Conservation (phyloP, 2,329 filamentous ascomycete species). For the Niveomyces coronatus region DNA sequence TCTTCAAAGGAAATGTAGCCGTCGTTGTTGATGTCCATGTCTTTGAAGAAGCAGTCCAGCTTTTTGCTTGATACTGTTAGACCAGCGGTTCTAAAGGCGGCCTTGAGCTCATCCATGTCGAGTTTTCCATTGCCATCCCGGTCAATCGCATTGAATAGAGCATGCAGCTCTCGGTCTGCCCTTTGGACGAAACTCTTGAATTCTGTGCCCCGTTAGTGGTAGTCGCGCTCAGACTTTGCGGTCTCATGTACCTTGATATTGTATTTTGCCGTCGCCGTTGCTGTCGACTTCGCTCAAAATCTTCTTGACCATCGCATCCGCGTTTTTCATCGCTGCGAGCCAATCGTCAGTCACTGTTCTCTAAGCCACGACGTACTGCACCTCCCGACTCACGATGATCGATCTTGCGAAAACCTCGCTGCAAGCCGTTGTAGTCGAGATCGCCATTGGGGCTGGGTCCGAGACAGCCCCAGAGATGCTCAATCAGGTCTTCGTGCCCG, state of each 20-base stretch:
- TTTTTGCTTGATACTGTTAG: slow-evolving; percentile 68
- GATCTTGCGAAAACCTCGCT: slow-evolving; percentile 75
- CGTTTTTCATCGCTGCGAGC: slow-evolving; percentile 71
- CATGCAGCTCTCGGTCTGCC: slow-evolving; percentile 72
- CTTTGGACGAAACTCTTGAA: slow-evolving; percentile 81
- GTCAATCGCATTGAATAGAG: slow-evolving; percentile 81
- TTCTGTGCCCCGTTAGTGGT: slow-evolving; percentile 41
- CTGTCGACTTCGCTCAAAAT: slow-evolving; percentile 77
- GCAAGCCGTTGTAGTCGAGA: slow-evolving; percentile 74
- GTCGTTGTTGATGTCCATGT: slow-evolving; percentile 84
- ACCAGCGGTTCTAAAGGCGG: slow-evolving; percentile 69
- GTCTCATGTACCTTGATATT: slow-evolving; percentile 63
- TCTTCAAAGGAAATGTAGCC: slow-evolving; percentile 84
- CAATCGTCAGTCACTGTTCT: background rate
- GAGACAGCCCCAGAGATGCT: slow-evolving; percentile 73
- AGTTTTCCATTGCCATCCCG: slow-evolving; percentile 74
- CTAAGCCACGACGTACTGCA: background rate
- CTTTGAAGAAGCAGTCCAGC: slow-evolving; percentile 74
- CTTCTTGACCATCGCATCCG: slow-evolving; percentile 70
- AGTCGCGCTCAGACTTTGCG: background rate
- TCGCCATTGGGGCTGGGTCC: slow-evolving; percentile 68
- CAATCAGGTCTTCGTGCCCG: slow-evolving; percentile 70
- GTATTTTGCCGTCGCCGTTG: slow-evolving; percentile 79
- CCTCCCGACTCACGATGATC: slow-evolving; percentile 65
- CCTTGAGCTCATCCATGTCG: slow-evolving; percentile 72